phyloP scores from a whole-genome alignment of 2,329 filamentous ascomycete species.

The Sordariomycetes sp. region DNA sequence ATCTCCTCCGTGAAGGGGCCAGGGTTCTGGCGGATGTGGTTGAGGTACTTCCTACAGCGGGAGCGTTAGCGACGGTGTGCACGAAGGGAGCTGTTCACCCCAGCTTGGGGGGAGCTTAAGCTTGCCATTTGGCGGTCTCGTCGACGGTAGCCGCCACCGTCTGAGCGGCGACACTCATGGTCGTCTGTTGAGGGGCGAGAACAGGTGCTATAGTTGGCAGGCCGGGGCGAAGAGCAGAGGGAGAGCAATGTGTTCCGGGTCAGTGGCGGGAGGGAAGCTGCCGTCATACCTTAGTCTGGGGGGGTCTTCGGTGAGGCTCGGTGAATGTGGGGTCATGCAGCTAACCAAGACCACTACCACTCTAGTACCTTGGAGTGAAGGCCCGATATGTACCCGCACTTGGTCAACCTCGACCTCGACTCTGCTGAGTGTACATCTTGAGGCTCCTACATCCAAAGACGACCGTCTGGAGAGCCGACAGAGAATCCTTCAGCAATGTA shows the following conservation, averaged over 20 bases:
- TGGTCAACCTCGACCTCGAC: background rate
- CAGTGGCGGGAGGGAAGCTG: constrained; percentile 14
- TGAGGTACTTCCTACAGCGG: constrained; percentile 63
- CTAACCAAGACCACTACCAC: background rate
- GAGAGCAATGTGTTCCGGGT: constrained; percentile 5
- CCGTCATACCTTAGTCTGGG: too few species aligned
- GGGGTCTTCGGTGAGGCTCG: constrained; percentile 16
- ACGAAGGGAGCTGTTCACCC: too few species aligned
- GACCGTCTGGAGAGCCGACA: too few species aligned
- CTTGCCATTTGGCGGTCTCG: constrained; percentile 25
- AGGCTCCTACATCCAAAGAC: too few species aligned
- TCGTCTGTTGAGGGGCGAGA: background rate
- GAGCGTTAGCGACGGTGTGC: background rate
- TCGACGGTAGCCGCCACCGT: constrained; percentile 5
- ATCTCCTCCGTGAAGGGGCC: constrained; percentile 75
- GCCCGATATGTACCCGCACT: too few species aligned
- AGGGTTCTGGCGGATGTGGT: constrained; percentile 65
- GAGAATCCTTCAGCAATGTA: too few species aligned
- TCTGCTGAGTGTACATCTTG: too few species aligned
- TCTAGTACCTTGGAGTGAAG: background rate
- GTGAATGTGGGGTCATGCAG: constrained; percentile 21
- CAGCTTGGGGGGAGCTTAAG: background rate
- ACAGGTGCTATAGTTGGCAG: background rate
- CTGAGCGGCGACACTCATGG: constrained; percentile 16
- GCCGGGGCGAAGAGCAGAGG: background rate